These are phyloP conservation scores for Rheum nobile DNA, from an alignment of 148 eudicot species.

Conservation along the genomic window DNA sequence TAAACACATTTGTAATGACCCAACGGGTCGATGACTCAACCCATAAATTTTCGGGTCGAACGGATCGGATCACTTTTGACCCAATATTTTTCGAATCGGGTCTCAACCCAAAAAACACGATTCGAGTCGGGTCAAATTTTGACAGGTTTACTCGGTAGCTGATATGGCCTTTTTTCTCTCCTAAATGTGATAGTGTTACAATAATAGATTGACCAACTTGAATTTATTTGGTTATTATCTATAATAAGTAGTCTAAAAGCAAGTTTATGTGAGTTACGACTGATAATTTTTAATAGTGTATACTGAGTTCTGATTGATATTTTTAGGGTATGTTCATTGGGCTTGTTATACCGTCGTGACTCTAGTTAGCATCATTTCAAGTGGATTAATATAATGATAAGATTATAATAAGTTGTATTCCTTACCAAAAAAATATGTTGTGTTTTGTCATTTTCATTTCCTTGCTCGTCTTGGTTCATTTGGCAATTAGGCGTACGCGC, in stretches of 20 bases:
- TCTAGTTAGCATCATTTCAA: neutral
- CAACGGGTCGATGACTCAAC: no score
- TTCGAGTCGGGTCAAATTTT: no score
- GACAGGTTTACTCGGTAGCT: neutral
- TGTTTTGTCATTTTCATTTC: neutral
- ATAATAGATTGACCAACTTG: neutral
- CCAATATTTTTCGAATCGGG: no score
- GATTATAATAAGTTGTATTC: no score
- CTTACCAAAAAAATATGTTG: neutral
- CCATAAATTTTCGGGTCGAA: no score
- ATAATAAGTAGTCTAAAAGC: neutral
- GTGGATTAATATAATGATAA: neutral
- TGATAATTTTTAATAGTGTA: no score
- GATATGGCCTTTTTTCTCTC: neutral
- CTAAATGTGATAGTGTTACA: neutral
- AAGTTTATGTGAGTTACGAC: no score
- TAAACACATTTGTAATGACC: no score
- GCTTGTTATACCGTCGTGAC: neutral
- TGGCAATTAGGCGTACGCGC: neutral
- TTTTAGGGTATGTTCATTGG: neutral
- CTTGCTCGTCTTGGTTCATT: neutral
- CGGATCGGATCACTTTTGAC: no score
- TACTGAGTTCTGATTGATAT: neutral
- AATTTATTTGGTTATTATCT: neutral
- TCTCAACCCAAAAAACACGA: no score